Percentiles rank a stretch among this genome's conserved stretches.
Evolutionary conservation across 768 basidiomycete species (phyloP).

Genomic region (Pulveroboletus sp.): DNA sequence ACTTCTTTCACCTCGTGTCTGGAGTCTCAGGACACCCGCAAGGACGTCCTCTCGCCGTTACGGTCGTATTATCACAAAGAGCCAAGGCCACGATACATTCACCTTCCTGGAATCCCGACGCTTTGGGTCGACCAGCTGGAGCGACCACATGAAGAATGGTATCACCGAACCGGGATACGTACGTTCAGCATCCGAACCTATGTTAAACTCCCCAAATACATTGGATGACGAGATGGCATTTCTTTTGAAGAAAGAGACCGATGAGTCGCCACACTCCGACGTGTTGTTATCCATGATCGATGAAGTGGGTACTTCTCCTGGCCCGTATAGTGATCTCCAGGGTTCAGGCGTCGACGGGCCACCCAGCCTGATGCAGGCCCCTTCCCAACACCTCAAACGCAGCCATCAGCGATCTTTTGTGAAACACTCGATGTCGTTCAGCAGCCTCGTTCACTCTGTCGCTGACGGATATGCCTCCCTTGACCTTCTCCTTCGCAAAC

Average conservation of each 20-base stretch:
- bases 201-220: neutral
- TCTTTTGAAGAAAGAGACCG: conserved; percentile 1
- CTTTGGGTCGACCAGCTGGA: neutral
- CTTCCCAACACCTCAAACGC: neutral
- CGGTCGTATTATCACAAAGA: conserved; percentile 2
- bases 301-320: neutral
- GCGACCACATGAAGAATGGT: neutral
- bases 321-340: neutral
- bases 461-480: conserved; percentile 13
- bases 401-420: conserved; percentile 12
- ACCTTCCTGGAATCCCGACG: neutral
- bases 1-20: conserved; percentile 21
- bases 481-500: conserved; percentile 16
- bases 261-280: conserved; percentile 12
- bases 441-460: conserved; percentile 11
- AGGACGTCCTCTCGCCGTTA: conserved; percentile 18
- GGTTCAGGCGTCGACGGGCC: neutral
- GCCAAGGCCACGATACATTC: neutral
- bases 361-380: neutral
- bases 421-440: conserved; percentile 14
- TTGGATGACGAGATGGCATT: conserved; percentile 6
- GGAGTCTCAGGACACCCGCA: conserved; percentile 7
- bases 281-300: conserved; percentile 11
- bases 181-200: conserved; percentile 13
- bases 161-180: neutral